Evolutionary conservation across 495 filamentous ascomycete species (phyloP).

Genomic region (Tuber melanosporum): DNA sequence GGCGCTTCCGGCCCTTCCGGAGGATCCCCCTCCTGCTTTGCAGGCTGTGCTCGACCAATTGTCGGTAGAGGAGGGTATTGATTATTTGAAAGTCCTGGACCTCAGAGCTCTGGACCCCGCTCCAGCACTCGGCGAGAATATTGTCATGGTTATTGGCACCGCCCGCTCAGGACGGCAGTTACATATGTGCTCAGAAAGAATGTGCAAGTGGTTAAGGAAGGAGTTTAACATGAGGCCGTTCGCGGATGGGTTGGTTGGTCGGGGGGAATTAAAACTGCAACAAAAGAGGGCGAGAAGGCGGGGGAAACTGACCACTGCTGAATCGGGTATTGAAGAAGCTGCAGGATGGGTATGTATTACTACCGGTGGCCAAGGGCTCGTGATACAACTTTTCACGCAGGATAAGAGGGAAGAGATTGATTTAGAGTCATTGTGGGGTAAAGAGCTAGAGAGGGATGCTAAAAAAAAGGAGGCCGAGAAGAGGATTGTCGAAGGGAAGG

Average conservation of each 20-base stretch:
- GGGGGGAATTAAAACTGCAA: slow-evolving; percentile 85
- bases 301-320: slow-evolving; percentile 62
- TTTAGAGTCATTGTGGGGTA: slow-evolving; percentile 73
- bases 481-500: slow-evolving; percentile 31
- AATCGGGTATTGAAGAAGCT: slow-evolving; percentile 52
- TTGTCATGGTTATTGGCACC: slow-evolving; percentile 90
- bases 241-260: slow-evolving; percentile 81
- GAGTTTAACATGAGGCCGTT: slow-evolving; percentile 62
- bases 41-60: slow-evolving; percentile 66
- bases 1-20: slow-evolving; percentile 68
- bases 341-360: slow-evolving; percentile 97
- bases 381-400: slow-evolving; percentile 87
- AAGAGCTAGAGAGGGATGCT: slow-evolving; percentile 47
- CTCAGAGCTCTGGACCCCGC: slow-evolving; percentile 77
- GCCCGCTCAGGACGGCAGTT: slow-evolving; percentile 89
- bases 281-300: slow-evolving; percentile 70
- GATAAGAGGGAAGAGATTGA: slow-evolving; percentile 75
- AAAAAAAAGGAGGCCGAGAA: slow-evolving; percentile 41
- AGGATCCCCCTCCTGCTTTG: slow-evolving; percentile 65
- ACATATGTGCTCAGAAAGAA: slow-evolving; percentile 81
- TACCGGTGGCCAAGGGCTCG: slow-evolving; percentile 60
- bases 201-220: slow-evolving; percentile 77
- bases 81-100: slow-evolving; percentile 69
- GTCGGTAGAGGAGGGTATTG: slow-evolving; percentile 74
- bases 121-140: slow-evolving; percentile 73